Base-by-base conservation (phyloP, 2,329 filamentous ascomycete species). In the Byssoonygena ceratinophila region DNA sequence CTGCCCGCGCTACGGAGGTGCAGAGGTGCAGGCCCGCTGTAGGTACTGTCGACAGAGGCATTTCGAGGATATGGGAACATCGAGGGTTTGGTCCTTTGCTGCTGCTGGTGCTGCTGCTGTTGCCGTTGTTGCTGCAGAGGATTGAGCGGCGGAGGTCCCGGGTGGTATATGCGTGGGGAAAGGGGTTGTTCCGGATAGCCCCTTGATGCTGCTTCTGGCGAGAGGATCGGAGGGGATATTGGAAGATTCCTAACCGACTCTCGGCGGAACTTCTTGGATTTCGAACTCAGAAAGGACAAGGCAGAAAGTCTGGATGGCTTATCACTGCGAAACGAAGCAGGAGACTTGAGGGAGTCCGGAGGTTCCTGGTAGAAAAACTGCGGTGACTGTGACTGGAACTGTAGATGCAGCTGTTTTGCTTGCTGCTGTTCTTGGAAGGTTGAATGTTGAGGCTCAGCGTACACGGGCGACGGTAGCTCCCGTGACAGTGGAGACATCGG, bases 121-220 rank as follows among this genome's bases (percentile, higher is more conserved):
- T 57, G 48, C 11, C 59, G 23, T n/a, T 59, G 52, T 37, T 55
- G 63, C 43, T 64, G 59, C 11, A 59, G 54, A 4, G 77, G 76
- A 3, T 75, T 74, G 5, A 71, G 71, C n/a, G 79, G 78, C 1
- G 78, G 76, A 6, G 75, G 72, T 1, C 76, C 74, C 0, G 76
- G 76, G 44, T 74, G 74, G 64, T 80, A 80, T 57, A 74, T 68
- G 39, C 77, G 71, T 7, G 79, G 79, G 1, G 77, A 79, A 3
- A 82, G 68, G 1, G 79, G 76, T n/a, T 76, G 72, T 20, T 74
- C 72, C 12, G 71, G 66, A 55, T 75, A 75, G 45, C 74, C 68
- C 37, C 64, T 64, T 39, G 68, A 62, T 3, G 68, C 65, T 23
- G 70, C 67, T 14, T 74, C 71, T 9, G 72, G 71, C 1, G 72